Evolutionary conservation across 2,329 filamentous ascomycete species (phyloP), one percentile per base, ranked within the genome.

Genomic region (Diatrype stigma): DNA sequence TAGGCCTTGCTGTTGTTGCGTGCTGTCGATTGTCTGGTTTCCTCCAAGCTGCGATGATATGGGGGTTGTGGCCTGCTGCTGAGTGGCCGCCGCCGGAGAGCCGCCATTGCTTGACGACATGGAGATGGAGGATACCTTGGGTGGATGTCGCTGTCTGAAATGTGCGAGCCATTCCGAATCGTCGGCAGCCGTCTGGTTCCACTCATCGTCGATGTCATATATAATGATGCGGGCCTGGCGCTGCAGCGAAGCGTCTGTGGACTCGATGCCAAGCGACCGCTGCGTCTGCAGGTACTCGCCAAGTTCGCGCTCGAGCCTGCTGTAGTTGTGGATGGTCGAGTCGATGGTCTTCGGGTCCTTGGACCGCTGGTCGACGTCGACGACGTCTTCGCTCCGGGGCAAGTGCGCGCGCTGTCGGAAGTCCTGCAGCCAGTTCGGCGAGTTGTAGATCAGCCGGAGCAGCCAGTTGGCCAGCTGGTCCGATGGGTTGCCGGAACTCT

Each of bases 141-240:
- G 51, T 1, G 62, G 51, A 54, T 81, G 75, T 46, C 78, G 72
- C 38, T 70, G 63, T 52, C 73, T 78, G 67, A 85, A 85, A 12
- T 72, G 67, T n/a, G n/a, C n/a, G n/a, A n/a, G n/a, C n/a, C n/a
- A n/a, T 3, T 71, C 64, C 2, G 68, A 56, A 53, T 81, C 80
- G 55, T 86, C 82, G 3, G 81, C 79, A 0, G 76, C 77, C 1
- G 82, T 86, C 59, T 84, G 82, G 55, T 85, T 85, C 81, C 82
- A 85, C 10, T 75, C 76, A 57, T 85, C 81, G 48, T 84, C 80
- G 51, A 74, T 77, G 45, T 82, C 80, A 64, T 82, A 85, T 21
- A 85, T 81, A 57, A 85, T 81, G 47, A 82, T 72, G 54, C 82
- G 76, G 21, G 81, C 81, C 57, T 83, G 72, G 26, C 69, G 70